Evolutionary conservation across 148 eudicot genomes (phyloP), one percentile per base, ranked within the genome.

Genomic region (Fagopyrum tataricum): DNA sequence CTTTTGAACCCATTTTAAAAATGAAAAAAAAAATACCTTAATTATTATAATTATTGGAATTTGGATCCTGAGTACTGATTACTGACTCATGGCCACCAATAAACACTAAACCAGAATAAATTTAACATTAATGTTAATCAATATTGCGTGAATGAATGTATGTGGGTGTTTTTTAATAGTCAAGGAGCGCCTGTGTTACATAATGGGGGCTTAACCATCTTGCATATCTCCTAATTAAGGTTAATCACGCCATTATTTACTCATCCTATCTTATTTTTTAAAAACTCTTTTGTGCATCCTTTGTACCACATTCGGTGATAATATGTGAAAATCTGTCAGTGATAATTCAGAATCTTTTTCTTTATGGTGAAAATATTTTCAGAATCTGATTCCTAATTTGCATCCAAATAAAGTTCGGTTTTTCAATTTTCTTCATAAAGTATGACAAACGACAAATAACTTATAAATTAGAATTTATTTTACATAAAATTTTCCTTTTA

Each of bases 21-120:
- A 37, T 14, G 18, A 9, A 26, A 12, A 24, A 24, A 55, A 18
- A 18, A 55, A 6, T n/a, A n/a, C 10, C 31, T 20, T 26, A 21
- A 8, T 21, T 59, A 24, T 61, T 61, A 52, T 61, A 21, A 21
- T 53, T 53, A 21, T 64, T 37, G 69, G 69, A 64, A 64, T 64
- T 37, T 64, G 69, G 69, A 64, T 64, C 44, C 13, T 64, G 69
- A 15, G 15, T 15, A 24, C 66, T 59, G 37, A 31, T 31, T 31
- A 31, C 37, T 31, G 37, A 31, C 37, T 31, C 37, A 2, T 31
- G 1, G 37, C 37, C 37, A 31, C 1, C 37, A 31, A 31, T 31
- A 1, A 31, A 31, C 37, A 31, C 37, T 31, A 31, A 31, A 1
- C 37, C 37, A 31, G 1, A 31, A 59, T 59, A 23, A 26, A 23